Base-by-base conservation (phyloP, 225 moss, liverwort and hornwort species). In the Lunularia cruciata region DNA sequence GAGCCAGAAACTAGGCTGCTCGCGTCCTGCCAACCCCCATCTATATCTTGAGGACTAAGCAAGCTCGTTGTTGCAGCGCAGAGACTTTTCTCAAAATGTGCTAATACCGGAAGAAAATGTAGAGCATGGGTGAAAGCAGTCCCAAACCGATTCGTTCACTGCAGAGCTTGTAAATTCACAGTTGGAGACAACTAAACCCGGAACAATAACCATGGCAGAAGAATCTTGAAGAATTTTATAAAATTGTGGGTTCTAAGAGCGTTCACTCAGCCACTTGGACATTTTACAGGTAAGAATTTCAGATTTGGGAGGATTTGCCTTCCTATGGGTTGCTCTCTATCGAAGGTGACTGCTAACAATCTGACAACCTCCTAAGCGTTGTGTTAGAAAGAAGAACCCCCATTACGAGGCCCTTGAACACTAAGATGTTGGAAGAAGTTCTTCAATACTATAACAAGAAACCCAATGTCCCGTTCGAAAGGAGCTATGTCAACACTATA, bases 201-300 rank as follows among this genome's bases (percentile, higher is more conserved):
- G n/a, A n/a, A n/a, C n/a, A n/a, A n/a, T n/a, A n/a, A n/a, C n/a
- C n/a, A n/a, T n/a, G n/a, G n/a, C n/a, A n/a, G n/a, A n/a, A 14
- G 12, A 10, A 35, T 19, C 37, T 7, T 36, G 59, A 37, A 36
- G 20, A 60, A n/a, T 64, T 31, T 64, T 31, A 64, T 64, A 45
- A 30, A 40, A 61, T 9, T 64, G 46, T 64, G 27, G 63, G 28
- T 30, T 46, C 63, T 26, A 20, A 18, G 16, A n/a, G 46, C 45
- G 45, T 46, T 63, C 63, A 63, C 43, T 45, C 15, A 16, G 63
- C 63, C 49, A 67, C 1, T 34, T 11, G 20, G 67, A 51, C 67
- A 42, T 33, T 51, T 14, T 25, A 51, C 67, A 67, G 51, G 67
- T 34, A 22, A 67, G 9, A 51, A 51, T 51, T 67, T 51, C 47